Evolutionary conservation across 2,329 filamentous ascomycete species (phyloP).

Genomic region (Colletotrichum coccodes): DNA sequence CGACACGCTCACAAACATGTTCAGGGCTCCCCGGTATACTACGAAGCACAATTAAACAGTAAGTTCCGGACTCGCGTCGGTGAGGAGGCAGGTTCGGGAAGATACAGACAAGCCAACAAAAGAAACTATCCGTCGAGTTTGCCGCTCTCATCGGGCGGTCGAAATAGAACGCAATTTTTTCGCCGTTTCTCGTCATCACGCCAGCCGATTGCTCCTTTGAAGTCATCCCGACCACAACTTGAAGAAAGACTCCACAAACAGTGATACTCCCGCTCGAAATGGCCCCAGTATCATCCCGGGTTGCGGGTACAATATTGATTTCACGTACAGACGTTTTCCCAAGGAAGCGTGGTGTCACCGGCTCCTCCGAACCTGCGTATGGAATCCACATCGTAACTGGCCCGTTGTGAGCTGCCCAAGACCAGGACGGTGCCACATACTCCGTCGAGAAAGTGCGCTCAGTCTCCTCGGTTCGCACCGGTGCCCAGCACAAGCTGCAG

Average conservation of each 20-base stretch:
- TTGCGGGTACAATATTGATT: neutral
- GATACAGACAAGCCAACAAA: neutral
- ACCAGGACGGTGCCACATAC: conserved; percentile 7
- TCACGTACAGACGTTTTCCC: neutral
- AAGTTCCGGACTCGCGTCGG: neutral
- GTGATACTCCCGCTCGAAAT: neutral
- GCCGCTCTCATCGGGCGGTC: neutral
- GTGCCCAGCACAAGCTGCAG: conserved; percentile 9
- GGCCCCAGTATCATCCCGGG: neutral
- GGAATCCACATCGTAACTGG: conserved; percentile 13
- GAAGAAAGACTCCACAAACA: neutral
- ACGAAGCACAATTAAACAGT: neutral
- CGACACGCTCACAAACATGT: neutral
- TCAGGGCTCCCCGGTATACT: neutral
- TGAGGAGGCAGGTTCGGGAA: neutral
- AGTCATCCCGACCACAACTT: neutral
- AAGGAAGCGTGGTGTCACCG: neutral
- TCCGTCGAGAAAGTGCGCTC: neutral
- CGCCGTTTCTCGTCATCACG: neutral
- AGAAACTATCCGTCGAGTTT: neutral
- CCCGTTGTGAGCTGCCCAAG: conserved; percentile 7
- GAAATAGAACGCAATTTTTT: neutral
- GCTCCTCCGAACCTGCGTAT: neutral
- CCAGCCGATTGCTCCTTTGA: neutral
- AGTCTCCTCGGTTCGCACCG: neutral